Conservation (phyloP, 176 grass and related monocot genomes). For the Lolium perenne region DNA sequence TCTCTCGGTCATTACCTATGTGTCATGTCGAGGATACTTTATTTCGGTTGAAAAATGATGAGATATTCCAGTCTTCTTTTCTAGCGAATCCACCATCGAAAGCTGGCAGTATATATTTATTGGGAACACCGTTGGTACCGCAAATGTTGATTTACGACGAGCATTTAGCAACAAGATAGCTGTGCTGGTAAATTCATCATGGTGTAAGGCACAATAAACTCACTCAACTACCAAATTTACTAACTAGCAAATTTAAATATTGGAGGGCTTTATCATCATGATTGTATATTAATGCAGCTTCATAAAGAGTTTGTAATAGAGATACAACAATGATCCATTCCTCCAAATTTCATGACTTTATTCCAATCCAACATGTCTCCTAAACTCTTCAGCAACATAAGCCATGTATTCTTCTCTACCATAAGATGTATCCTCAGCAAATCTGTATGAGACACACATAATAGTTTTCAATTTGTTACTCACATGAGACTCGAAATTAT, state of each 20-base stretch:
- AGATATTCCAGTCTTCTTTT: constrained; percentile 65
- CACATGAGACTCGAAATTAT: too few relatives aligned
- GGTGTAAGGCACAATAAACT: not conserved
- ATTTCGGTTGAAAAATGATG: constrained; percentile 55
- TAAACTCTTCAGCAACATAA: constrained; percentile 56
- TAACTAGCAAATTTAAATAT: constrained; percentile 49
- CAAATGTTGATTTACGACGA: not conserved
- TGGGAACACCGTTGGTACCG: constrained; percentile 62
- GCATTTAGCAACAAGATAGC: not conserved
- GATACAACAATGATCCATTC: constrained; percentile 74
- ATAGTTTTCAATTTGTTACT: too few relatives aligned
- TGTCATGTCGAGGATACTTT: constrained; percentile 63
- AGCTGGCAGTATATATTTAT: constrained; percentile 46
- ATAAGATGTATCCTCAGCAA: too few relatives aligned
- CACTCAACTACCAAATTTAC: not conserved
- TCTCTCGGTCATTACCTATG: constrained; percentile 47
- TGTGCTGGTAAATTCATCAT: not conserved
- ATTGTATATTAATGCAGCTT: constrained; percentile 44
- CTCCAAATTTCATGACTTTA: constrained; percentile 47
- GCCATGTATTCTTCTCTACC: too few relatives aligned
- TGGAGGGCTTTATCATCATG: constrained; percentile 53
- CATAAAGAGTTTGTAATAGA: constrained; percentile 57
- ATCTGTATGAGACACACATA: too few relatives aligned
- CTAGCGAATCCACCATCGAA: constrained; percentile 61
- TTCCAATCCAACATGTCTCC: constrained; percentile 45